A percentile compares a stretch with the other conserved stretches of the same genome.
phyloP scores from a whole-genome alignment of 2,329 filamentous ascomycete species.

The Colletotrichum sp. region DNA sequence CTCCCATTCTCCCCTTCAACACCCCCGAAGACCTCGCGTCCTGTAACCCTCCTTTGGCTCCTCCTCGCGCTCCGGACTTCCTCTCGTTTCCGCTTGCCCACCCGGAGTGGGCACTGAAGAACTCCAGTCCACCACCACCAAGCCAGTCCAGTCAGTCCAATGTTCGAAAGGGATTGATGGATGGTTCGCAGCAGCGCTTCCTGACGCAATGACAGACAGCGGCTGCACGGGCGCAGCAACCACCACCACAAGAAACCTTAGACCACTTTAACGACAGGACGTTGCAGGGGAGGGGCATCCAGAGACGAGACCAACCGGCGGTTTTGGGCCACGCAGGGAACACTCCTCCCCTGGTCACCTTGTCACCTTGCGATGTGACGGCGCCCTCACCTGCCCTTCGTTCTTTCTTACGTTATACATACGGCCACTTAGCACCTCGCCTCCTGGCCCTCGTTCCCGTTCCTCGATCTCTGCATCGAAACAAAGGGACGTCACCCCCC shows the following conservation, averaged over 20 bases:
- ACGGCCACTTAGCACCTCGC: background rate
- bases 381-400: background rate
- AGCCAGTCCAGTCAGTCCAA: background rate
- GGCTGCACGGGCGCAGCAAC: constrained; percentile 4
- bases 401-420: background rate
- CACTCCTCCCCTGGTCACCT: background rate
- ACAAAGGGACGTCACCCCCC: background rate
- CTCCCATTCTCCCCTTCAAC: background rate
- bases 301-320: background rate
- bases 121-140: background rate
- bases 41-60: background rate
- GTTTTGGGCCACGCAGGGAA: background rate
- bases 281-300: background rate
- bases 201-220: constrained; percentile 20
- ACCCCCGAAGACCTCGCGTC: background rate
- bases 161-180: background rate
- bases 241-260: background rate
- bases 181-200: background rate
- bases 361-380: background rate
- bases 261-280: background rate
- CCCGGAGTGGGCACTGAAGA: background rate
- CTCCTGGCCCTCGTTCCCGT: background rate
- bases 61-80: background rate
- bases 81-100: background rate
- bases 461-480: background rate